Conservation (phyloP, 116 monocot species). For the Zostera marina region DNA sequence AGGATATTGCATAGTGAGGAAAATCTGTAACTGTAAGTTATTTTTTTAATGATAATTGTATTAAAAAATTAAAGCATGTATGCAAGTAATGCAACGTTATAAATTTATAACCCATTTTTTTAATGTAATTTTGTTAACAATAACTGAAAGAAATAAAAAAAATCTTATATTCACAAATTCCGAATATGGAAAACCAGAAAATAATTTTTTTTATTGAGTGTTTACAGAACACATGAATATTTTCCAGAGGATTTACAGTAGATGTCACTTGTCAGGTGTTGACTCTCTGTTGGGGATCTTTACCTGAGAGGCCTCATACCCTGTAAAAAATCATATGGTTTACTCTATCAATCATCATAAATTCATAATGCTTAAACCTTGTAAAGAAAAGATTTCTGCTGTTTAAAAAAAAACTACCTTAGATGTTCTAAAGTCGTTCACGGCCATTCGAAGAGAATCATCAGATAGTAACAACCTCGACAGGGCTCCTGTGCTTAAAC, state of each 20-base stretch:
- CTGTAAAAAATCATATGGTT: not conserved
- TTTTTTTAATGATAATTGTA: not conserved
- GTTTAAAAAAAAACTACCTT: conserved; percentile 34
- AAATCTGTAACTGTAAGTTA: not conserved
- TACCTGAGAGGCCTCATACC: conserved; percentile 5
- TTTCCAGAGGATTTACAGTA: not conserved
- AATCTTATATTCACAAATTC: too few relatives aligned
- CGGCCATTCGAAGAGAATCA: conserved; percentile 78
- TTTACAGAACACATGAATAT: too few relatives aligned
- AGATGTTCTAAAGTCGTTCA: conserved; percentile 68
- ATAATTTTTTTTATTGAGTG: too few relatives aligned
- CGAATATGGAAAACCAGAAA: too few relatives aligned
- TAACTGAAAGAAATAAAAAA: too few relatives aligned
- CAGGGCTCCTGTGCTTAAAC: conserved; percentile 87
- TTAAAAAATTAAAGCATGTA: too few relatives aligned
- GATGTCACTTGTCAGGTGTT: not conserved
- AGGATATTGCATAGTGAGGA: conserved; percentile 40
- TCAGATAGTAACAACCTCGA: conserved; percentile 85
- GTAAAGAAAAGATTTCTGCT: not conserved
- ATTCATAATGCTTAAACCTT: too few relatives aligned
- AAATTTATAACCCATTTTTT: not conserved
- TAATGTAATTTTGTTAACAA: too few relatives aligned
- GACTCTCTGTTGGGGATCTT: not conserved
- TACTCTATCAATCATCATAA: not conserved
- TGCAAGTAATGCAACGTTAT: too few relatives aligned